A percentile compares a stretch with the other conserved stretches of the same genome.
phyloP scores from a whole-genome alignment of 441 rosid genomes.

The Brassica hybrid region DNA sequence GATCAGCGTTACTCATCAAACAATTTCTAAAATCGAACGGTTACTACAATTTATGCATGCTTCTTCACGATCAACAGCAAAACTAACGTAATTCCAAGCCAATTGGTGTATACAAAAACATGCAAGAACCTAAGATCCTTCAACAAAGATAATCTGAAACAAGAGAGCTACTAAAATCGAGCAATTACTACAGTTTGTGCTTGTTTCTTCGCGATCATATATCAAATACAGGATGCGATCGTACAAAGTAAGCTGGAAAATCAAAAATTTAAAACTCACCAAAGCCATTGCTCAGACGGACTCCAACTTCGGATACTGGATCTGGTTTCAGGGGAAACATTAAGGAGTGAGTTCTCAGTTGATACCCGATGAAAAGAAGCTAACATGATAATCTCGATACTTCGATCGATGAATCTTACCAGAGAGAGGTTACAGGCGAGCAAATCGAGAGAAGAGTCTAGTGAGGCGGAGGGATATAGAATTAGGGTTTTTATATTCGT shows the following conservation, averaged over 20 bases:
- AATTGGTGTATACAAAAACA: neutral
- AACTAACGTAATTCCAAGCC: neutral
- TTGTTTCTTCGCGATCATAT: neutral
- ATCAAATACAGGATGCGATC: constrained; percentile 12
- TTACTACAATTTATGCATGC: neutral
- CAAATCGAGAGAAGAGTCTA: neutral
- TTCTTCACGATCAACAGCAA: no score
- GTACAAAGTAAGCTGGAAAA: neutral
- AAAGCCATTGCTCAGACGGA: constrained; percentile 63
- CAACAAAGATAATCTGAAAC: neutral
- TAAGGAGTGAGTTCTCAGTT: constrained; percentile 19
- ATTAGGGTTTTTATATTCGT: neutral
- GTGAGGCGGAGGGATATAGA: neutral
- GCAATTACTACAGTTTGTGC: neutral
- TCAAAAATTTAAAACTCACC: constrained; percentile 47
- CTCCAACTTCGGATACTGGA: constrained; percentile 55
- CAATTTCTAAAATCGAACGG: neutral
- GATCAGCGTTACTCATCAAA: neutral
- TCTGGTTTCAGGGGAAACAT: constrained; percentile 47
- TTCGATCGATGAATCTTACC: neutral
- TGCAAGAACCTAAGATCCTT: neutral
- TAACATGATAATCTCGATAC: neutral
- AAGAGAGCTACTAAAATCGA: neutral
- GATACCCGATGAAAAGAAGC: neutral
- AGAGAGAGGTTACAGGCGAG: neutral